Percentiles rank a stretch among this genome's conserved stretches.
Conservation (phyloP, 2,329 filamentous ascomycete species). For the Aureobasidium melanogenum region DNA sequence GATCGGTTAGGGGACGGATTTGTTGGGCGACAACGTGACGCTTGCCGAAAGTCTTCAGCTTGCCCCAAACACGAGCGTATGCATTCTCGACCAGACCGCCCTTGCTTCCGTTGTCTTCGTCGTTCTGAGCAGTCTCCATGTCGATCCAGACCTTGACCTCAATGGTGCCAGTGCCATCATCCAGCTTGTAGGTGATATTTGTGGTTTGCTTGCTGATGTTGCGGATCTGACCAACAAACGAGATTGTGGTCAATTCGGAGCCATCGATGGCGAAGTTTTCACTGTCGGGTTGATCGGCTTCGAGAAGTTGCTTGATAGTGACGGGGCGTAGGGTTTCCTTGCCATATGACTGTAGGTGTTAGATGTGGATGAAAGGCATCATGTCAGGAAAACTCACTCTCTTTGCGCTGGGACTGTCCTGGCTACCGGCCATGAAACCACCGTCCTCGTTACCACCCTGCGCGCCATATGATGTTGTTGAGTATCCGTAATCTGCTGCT, state of each 20-base stretch:
- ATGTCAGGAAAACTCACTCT: conserved; percentile 16
- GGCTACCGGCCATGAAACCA: conserved; percentile 47
- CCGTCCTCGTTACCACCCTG: conserved; percentile 48
- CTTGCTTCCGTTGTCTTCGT: conserved; percentile 31
- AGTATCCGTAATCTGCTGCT: conserved; percentile 34
- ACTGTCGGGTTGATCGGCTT: conserved; percentile 65
- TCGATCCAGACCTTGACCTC: conserved; percentile 88
- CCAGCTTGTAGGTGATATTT: conserved; percentile 84
- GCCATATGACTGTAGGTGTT: conserved; percentile 45
- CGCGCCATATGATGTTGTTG: conserved; percentile 47
- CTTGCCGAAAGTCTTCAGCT: conserved; percentile 76
- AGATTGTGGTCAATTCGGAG: conserved; percentile 62
- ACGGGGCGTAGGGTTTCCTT: conserved; percentile 88
- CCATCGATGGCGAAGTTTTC: conserved; percentile 75
- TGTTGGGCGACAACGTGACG: conserved; percentile 71
- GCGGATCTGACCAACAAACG: conserved; percentile 84
- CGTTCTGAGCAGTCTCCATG: conserved; percentile 44
- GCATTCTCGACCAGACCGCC: conserved; percentile 59
- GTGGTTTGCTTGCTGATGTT: conserved; percentile 78
- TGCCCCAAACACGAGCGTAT: conserved; percentile 80
- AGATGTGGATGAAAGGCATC: background rate
- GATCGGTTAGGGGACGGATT: conserved; percentile 70
- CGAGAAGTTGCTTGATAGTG: conserved; percentile 88
- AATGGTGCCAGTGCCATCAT: conserved; percentile 87
- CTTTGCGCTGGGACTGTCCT: conserved; percentile 31